A percentile compares a stretch with the other conserved stretches of the same genome.
phyloP scores from a whole-genome alignment of 495 filamentous ascomycete species.

The Podospora australis region DNA sequence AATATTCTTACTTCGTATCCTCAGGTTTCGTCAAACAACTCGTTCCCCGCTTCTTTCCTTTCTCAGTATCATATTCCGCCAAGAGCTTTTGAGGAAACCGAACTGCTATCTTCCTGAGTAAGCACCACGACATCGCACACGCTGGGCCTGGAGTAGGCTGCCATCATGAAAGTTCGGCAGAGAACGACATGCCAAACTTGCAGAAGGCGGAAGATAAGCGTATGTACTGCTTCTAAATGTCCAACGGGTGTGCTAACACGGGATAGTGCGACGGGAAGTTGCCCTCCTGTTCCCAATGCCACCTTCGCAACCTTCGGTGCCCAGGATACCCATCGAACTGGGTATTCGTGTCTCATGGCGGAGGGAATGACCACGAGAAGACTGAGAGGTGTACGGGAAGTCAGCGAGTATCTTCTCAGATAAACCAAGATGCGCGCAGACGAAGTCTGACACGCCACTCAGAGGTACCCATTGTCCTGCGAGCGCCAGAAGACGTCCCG shows the following conservation, averaged over 20 bases:
- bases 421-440: too few species aligned
- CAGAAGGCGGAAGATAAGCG: constrained; percentile 18
- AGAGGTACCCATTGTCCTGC: too few species aligned
- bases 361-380: not conserved
- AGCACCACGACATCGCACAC: not conserved
- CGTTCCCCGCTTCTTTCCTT: too few species aligned
- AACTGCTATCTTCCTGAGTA: not conserved
- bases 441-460: too few species aligned
- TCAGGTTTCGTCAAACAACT: too few species aligned
- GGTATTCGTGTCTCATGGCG: constrained; percentile 17
- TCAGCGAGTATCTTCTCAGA: too few species aligned
- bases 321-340: constrained; percentile 20
- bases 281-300: constrained; percentile 18
- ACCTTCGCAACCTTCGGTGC: constrained; percentile 12
- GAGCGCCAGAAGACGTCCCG: not conserved
- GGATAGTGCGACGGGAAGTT: constrained; percentile 19
- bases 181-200: constrained; percentile 18
- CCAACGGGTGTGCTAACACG: not conserved
- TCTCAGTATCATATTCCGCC: constrained; percentile 8
- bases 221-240: not conserved
- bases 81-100: constrained; percentile 2
- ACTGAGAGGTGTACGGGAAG: too few species aligned
- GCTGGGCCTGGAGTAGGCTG: not conserved
- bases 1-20: too few species aligned
- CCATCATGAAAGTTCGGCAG: constrained; percentile 19